These are phyloP conservation scores for Vaccinium darrowii DNA, from an alignment of 148 eudicot species.

Conservation along the genomic window DNA sequence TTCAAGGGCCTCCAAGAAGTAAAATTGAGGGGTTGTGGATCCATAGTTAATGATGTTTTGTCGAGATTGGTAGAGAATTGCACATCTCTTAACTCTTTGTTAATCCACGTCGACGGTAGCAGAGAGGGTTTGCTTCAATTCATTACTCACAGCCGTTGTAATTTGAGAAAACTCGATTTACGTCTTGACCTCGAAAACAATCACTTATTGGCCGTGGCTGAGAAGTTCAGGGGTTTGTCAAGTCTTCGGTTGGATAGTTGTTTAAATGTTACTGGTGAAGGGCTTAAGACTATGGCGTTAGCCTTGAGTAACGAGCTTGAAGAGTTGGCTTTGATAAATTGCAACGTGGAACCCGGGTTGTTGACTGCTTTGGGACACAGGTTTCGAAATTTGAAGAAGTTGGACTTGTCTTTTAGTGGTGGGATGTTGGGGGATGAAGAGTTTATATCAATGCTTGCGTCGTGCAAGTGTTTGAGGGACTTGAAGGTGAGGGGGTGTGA, in stretches of 20 bases:
- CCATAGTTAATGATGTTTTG: no score
- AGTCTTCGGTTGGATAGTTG: no score
- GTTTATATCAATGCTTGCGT: constrained; percentile 43
- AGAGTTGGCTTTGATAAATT: constrained; percentile 47
- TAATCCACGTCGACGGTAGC: constrained; percentile 61
- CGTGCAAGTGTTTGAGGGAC: constrained; percentile 31
- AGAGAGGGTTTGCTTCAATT: constrained; percentile 52
- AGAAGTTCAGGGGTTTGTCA: no score
- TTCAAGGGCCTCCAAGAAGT: no score
- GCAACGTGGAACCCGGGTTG: constrained; percentile 51
- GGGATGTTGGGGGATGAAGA: constrained; percentile 46
- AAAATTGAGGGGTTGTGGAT: no score
- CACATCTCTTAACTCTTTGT: constrained; percentile 24
- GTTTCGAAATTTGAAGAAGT: constrained; percentile 33
- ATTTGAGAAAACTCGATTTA: constrained; percentile 41
- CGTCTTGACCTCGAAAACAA: constrained; percentile 49
- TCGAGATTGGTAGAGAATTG: constrained; percentile 27
- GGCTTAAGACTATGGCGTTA: no score
- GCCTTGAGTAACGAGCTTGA: constrained; percentile 30
- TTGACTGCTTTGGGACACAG: constrained; percentile 47
- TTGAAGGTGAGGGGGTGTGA: constrained; percentile 49
- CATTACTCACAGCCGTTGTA: constrained; percentile 30
- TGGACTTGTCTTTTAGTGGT: constrained; percentile 50
- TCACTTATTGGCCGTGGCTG: constrained; percentile 25
- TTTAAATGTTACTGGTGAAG: no score